Conservation (phyloP, 2,329 filamentous ascomycete genomes). For the Cladorrhinum sp. region DNA sequence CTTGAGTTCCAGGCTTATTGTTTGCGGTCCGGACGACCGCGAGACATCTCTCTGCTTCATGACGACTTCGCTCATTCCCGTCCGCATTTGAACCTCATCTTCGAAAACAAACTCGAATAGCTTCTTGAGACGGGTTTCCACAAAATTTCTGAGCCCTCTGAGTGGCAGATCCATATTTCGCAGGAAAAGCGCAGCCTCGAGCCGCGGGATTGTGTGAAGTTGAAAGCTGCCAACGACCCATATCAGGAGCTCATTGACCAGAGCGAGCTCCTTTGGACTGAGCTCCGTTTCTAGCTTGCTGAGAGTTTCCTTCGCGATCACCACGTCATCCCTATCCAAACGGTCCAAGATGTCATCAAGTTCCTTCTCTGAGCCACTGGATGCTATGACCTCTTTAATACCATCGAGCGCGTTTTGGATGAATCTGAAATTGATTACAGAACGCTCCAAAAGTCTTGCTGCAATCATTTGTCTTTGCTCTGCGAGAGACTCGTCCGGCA, state of each 20-base stretch:
- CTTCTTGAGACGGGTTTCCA: neutral
- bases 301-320: neutral
- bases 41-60: neutral
- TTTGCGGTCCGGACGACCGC: neutral
- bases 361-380: neutral
- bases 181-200: neutral
- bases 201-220: neutral
- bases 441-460: neutral
- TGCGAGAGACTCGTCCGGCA: neutral
- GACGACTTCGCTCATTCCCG: neutral
- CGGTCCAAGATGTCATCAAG: neutral
- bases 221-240: neutral
- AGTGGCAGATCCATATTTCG: neutral
- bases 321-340: neutral
- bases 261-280: neutral
- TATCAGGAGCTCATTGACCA: conserved; percentile 4
- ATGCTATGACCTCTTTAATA: neutral
- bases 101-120: neutral
- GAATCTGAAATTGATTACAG: neutral
- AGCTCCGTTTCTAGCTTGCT: neutral
- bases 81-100: neutral
- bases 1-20: conserved; percentile 4
- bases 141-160: neutral
- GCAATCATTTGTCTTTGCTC: neutral
- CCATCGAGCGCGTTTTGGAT: neutral